phyloP scores from a whole-genome alignment of 2,329 filamentous ascomycete genomes.

The Cladophialophora immunda region DNA sequence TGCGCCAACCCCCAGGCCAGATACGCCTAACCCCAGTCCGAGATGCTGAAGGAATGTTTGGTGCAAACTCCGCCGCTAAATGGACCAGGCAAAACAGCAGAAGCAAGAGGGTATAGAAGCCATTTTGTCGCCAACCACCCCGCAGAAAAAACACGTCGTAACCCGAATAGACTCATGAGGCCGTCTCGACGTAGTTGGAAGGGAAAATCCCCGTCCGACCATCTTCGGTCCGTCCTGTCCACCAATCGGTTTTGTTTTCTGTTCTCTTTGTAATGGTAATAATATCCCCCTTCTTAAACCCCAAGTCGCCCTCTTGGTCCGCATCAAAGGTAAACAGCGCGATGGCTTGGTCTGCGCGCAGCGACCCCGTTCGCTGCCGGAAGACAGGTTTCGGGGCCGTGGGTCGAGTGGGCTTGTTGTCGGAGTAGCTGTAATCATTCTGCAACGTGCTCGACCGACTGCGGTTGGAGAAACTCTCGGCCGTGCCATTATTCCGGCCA shows the following conservation, averaged over 20 bases:
- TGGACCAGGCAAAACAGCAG: constrained; percentile 26
- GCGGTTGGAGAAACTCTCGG: constrained; percentile 45
- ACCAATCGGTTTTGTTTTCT: constrained; percentile 95
- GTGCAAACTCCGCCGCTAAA: constrained; percentile 34
- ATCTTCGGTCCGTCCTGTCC: constrained; percentile 89
- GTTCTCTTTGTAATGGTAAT: constrained; percentile 96
- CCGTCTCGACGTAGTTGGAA: constrained; percentile 41
- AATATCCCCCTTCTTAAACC: constrained; percentile 96
- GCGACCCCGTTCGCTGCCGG: constrained; percentile 55
- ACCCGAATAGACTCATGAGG: constrained; percentile 25
- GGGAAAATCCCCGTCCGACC: constrained; percentile 88
- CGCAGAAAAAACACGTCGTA: constrained; percentile 7
- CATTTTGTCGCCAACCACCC: constrained; percentile 6
- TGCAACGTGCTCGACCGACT: constrained; percentile 52
- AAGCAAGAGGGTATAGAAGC: constrained; percentile 29
- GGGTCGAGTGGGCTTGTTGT: constrained; percentile 76
- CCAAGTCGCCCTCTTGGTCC: constrained; percentile 89
- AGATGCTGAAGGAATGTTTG: constrained; percentile 28
- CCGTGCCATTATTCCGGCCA: constrained; percentile 38
- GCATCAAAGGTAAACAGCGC: constrained; percentile 94
- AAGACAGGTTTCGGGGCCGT: constrained; percentile 91
- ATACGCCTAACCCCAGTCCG: constrained; percentile 8
- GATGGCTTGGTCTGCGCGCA: constrained; percentile 78
- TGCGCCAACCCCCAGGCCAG: background rate
- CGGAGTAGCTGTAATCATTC: constrained; percentile 64